Evolutionary conservation across 2,329 filamentous ascomycete species (phyloP).

Genomic region (Clarireedia paspali): DNA sequence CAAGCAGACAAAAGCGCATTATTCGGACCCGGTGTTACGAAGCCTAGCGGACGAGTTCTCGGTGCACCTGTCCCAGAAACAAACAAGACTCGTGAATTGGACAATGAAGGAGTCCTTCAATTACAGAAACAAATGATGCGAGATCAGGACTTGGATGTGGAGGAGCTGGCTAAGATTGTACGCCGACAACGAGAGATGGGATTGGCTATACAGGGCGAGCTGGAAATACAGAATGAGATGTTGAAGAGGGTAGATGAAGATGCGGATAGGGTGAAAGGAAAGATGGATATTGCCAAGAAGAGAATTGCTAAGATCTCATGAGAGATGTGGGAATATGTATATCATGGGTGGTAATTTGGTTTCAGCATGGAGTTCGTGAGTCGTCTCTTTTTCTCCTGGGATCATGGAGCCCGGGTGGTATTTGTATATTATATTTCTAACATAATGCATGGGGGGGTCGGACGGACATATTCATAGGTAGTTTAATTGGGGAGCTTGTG

Average conservation of each 20-base stretch:
- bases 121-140: conserved; percentile 67
- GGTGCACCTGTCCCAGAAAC: conserved; percentile 69
- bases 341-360: conserved; percentile 4
- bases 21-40: conserved; percentile 34
- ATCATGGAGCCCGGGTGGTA: background rate
- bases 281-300: conserved; percentile 68
- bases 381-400: background rate
- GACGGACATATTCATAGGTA: background rate
- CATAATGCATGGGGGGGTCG: background rate
- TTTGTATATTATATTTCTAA: background rate
- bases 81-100: conserved; percentile 66
- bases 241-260: conserved; percentile 60
- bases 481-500: background rate
- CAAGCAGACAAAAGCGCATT: conserved; percentile 39
- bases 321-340: background rate
- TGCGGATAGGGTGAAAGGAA: conserved; percentile 55
- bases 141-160: conserved; percentile 67
- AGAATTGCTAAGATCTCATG: conserved; percentile 54
- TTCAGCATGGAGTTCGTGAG: conserved; percentile 11
- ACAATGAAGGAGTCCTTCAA: conserved; percentile 66
- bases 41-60: conserved; percentile 54
- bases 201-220: conserved; percentile 65
- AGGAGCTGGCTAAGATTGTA: conserved; percentile 61
- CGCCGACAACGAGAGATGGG: conserved; percentile 71
- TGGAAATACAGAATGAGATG: conserved; percentile 64